Evolutionary conservation across 108 stramenopile species (phyloP).

Genomic region (Nitzschia sp.): DNA sequence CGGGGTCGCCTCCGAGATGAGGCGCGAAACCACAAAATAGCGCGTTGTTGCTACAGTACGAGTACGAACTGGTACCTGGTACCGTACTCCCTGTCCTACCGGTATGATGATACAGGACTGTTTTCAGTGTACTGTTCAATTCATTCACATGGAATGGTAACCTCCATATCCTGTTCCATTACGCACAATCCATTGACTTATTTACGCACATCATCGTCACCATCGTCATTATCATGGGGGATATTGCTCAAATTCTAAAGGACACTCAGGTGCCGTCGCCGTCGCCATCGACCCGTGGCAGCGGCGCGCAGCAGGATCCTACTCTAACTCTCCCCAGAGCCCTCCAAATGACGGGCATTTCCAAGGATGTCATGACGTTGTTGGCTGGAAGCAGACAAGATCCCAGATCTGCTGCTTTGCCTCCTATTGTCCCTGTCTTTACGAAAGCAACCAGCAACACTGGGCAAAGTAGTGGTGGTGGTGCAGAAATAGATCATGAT

Average conservation of each 20-base stretch:
- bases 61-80: no score
- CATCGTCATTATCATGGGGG: conserved; percentile 34
- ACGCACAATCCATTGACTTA: no score
- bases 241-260: conserved; percentile 38
- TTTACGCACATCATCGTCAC: no score
- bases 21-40: no score
- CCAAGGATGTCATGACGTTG: conserved; percentile 39
- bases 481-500: neutral
- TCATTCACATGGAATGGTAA: no score
- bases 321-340: conserved; percentile 31
- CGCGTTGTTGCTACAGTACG: no score
- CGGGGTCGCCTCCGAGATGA: no score
- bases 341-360: conserved; percentile 41
- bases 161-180: no score
- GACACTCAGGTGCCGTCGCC: conserved; percentile 2
- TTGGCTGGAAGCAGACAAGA: conserved; percentile 30
- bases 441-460: neutral
- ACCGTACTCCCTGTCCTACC: no score
- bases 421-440: conserved; percentile 66
- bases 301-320: no score
- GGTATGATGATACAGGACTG: no score
- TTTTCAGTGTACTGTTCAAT: no score
- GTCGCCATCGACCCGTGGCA: neutral
- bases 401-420: conserved; percentile 38
- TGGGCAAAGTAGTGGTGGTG: neutral